These are phyloP conservation scores for Anacardium occidentale DNA, from an alignment of 345 rosid species.

Conservation along the genomic window DNA sequence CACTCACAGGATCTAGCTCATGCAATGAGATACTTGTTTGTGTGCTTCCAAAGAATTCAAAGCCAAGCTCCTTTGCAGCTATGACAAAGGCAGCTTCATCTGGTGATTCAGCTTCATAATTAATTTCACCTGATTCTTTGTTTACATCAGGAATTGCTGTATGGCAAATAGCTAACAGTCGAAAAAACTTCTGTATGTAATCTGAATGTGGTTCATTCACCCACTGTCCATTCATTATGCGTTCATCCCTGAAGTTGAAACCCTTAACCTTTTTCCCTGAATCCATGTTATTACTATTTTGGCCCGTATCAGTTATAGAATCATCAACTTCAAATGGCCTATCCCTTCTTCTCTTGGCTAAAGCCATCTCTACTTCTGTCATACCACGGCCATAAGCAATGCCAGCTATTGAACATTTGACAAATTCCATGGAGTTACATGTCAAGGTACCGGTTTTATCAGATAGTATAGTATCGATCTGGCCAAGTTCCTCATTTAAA, in stretches of 20 bases:
- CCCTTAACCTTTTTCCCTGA: slow-evolving; percentile 55
- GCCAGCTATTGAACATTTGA: slow-evolving; percentile 82
- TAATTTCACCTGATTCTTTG: slow-evolving; percentile 40
- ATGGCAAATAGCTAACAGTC: slow-evolving; percentile 72
- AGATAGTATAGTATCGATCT: slow-evolving; percentile 69
- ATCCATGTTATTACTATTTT: slow-evolving; percentile 8
- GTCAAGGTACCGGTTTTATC: slow-evolving; percentile 97
- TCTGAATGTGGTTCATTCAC: slow-evolving; percentile 44
- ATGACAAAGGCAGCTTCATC: slow-evolving; percentile 89
- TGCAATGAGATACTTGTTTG: slow-evolving; percentile 57
- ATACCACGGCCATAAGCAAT: slow-evolving; percentile 62
- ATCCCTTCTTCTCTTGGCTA: slow-evolving; percentile 40
- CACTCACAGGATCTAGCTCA: slow-evolving; percentile 48
- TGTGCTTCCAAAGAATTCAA: slow-evolving; percentile 60
- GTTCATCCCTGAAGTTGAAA: slow-evolving; percentile 79
- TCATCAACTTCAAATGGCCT: slow-evolving; percentile 30
- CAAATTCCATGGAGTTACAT: slow-evolving; percentile 95
- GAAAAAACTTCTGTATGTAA: slow-evolving; percentile 52
- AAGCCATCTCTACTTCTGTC: slow-evolving; percentile 77
- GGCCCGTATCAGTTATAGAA: slow-evolving; percentile 17
- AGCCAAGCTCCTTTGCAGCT: slow-evolving; percentile 83
- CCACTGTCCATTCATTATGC: slow-evolving; percentile 74
- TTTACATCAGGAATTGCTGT: slow-evolving; percentile 66
- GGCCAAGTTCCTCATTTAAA: slow-evolving; percentile 95
- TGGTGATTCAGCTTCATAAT: slow-evolving; percentile 84